Percentiles rank a stretch among this genome's conserved stretches.
Evolutionary conservation across 1,284 basidiomycete species (phyloP).

Genomic region (Microbotryum saponariae): DNA sequence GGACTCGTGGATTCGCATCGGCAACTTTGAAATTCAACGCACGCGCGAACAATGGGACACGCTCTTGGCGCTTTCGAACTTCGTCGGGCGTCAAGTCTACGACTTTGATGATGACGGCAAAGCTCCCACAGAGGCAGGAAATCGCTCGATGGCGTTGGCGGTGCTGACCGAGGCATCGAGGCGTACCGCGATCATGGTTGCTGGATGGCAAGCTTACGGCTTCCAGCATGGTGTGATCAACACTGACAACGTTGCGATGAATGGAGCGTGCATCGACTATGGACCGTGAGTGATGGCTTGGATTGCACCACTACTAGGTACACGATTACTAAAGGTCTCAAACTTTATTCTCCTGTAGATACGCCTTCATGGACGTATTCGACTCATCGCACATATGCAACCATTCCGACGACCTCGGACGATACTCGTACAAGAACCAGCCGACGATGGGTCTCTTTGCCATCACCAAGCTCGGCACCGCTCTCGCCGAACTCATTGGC

Average conservation of each 20-base stretch:
- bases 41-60: conserved; percentile 67
- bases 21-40: conserved; percentile 42
- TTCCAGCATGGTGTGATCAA: conserved; percentile 36
- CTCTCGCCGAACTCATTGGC: conserved; percentile 73
- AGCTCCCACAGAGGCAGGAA: neutral
- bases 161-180: conserved; percentile 68
- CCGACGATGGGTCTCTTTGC: conserved; percentile 58
- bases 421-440: conserved; percentile 65
- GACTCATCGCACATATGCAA: conserved; percentile 84
- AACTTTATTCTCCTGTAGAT: neutral
- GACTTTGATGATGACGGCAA: conserved; percentile 24
- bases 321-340: neutral
- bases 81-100: conserved; percentile 59
- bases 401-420: conserved; percentile 74
- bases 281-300: conserved; percentile 50
- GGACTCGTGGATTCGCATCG: conserved; percentile 84
- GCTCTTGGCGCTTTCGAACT: conserved; percentile 51
- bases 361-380: conserved; percentile 35
- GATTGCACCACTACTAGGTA: conserved; percentile 54
- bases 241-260: conserved; percentile 51
- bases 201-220: conserved; percentile 67
- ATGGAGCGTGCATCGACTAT: conserved; percentile 90
- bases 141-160: conserved; percentile 40
- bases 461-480: conserved; percentile 61
- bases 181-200: conserved; percentile 83